Conservation (phyloP, 805 yeast species). For the Saturnispora mendoncae region DNA sequence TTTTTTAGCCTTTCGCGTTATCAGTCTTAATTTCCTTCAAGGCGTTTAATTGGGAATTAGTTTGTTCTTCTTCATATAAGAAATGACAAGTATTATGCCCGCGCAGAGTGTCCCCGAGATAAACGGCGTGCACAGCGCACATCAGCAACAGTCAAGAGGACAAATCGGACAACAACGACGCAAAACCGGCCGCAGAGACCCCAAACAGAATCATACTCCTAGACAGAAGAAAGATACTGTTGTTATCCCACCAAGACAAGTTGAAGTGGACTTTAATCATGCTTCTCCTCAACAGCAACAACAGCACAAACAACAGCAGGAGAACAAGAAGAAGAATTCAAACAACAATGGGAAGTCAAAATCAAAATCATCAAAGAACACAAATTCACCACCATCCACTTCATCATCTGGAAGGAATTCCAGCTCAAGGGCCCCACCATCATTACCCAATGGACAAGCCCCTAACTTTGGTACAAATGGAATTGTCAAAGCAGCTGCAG, state of each 20-base stretch:
- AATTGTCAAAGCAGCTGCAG: slow-evolving; percentile 8
- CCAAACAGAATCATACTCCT: neutral
- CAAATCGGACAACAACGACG: slow-evolving; percentile 3
- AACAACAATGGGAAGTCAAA: no score
- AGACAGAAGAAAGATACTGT: slow-evolving; percentile 6
- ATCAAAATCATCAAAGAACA: slow-evolving; percentile 7
- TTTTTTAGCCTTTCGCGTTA: no score
- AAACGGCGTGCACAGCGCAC: no score
- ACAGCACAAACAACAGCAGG: neutral
- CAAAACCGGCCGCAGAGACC: neutral
- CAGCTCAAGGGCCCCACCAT: slow-evolving; percentile 3
- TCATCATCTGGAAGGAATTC: no score
- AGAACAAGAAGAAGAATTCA: neutral
- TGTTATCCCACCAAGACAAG: slow-evolving; percentile 26
- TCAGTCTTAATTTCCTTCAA: no score
- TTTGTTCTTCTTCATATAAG: no score
- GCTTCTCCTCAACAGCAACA: slow-evolving; percentile 11
- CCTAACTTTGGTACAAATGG: slow-evolving; percentile 13
- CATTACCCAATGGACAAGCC: slow-evolving; percentile 14
- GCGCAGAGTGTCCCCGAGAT: no score
- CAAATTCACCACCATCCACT: no score
- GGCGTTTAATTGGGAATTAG: no score
- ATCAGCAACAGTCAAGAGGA: no score
- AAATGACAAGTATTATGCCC: no score
- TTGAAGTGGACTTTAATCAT: slow-evolving; percentile 16